A percentile compares a stretch with the other conserved stretches of the same genome.
Conservation (phyloP, 345 rosid species). For the Turritis glabra region DNA sequence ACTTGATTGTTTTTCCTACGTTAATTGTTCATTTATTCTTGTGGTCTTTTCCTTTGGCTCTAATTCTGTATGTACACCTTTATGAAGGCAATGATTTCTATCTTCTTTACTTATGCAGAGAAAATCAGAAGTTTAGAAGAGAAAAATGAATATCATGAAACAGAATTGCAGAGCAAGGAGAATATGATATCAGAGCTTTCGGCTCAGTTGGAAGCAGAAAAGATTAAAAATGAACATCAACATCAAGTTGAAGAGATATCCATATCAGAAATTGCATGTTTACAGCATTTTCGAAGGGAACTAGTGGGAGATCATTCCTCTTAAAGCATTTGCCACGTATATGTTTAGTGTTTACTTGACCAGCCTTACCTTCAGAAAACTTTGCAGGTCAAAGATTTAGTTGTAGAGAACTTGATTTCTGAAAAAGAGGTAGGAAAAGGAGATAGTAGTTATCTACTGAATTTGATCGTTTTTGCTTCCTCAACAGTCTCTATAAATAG, state of each 20-base stretch:
- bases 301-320: conserved; percentile 23
- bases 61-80: background rate
- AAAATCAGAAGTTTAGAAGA: conserved; percentile 57
- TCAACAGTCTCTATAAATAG: conserved; percentile 13
- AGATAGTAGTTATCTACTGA: conserved; percentile 17
- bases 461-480: conserved; percentile 20
- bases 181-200: conserved; percentile 58
- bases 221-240: conserved; percentile 42
- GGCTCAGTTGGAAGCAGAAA: conserved; percentile 54
- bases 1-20: background rate
- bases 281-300: conserved; percentile 13
- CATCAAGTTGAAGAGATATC: conserved; percentile 75
- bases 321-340: conserved; percentile 22
- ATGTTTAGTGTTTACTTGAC: conserved; percentile 55
- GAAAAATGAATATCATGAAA: conserved; percentile 47
- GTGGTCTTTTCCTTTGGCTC: conserved; percentile 3
- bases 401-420: conserved; percentile 56
- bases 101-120: conserved; percentile 45
- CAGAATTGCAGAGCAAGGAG: conserved; percentile 55
- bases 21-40: background rate
- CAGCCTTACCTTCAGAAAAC: conserved; percentile 67
- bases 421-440: conserved; percentile 65
- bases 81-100: conserved; percentile 12
- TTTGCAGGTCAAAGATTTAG: conserved; percentile 57
- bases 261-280: conserved; percentile 20